Evolutionary conservation across 768 basidiomycete species (phyloP), one percentile per base, ranked within the genome.

Genomic region (Candolleomyces eurysporus): DNA sequence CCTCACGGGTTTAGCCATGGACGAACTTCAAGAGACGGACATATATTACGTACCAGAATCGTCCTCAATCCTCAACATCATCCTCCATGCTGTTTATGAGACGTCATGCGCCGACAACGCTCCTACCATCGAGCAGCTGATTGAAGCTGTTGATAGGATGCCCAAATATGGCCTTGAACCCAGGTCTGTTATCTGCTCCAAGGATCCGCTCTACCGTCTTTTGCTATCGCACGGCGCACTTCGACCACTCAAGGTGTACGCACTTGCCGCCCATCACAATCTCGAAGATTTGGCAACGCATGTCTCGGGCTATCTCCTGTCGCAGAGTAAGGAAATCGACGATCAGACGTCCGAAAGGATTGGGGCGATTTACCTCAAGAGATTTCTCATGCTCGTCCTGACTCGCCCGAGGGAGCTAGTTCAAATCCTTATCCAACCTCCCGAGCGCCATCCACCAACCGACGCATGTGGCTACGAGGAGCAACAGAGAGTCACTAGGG

Each of bases 1-100:
- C 68, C 84, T 30, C 32, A 30, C 36, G 70, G 67, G 42, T 43
- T 43, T 43, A n/a, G 42, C 42, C 42, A 13, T n/a, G 32, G 11
- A 10, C 31, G 3, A 13, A 26, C 8, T 11, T 53, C 30, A 36
- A 30, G 8, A 1, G 75, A 13, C 13, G 42, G 42, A n/a, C n/a
- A 43, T 43, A 11, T n/a, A 43, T 5, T 11, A 43, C 21, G 63
- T 84, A 39, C 68, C 78, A 3, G 79, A 84, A 62, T 60, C 76
- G 11, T 79, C 86, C 0, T 67, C 66, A 0, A 71, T 80, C 5
- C 69, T 87, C 62, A 85, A 85, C 61, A 68, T 87, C 64, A 64
- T 87, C 31, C 69, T 87, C 36, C 84, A 87, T 65, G 69, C 78
- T 16, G 62, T 84, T 30, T 87, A 87, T 64, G 71, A 76, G 58